Conservation (phyloP, 345 rosid genomes). For the Citrus reticulata region DNA sequence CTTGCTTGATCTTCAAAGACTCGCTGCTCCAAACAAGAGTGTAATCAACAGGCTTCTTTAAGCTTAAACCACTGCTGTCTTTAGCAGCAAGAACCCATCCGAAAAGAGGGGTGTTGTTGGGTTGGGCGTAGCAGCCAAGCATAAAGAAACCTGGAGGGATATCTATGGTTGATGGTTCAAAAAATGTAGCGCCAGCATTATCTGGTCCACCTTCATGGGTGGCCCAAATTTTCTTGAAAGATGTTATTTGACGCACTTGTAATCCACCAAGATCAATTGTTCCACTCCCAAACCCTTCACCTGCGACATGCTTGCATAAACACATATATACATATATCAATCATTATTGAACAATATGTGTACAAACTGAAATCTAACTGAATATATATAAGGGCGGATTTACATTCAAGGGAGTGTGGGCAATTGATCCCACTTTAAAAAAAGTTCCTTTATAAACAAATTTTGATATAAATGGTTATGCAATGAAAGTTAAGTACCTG, state of each 20-base stretch:
- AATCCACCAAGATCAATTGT: slow-evolving; percentile 63
- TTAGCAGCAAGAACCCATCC: slow-evolving; percentile 69
- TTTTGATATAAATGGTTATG: no score
- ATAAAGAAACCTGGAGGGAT: slow-evolving; percentile 46
- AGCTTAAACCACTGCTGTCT: slow-evolving; percentile 24
- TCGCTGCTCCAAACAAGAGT: slow-evolving; percentile 76
- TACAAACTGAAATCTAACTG: no score
- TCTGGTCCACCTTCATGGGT: slow-evolving; percentile 60
- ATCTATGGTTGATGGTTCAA: slow-evolving; percentile 41
- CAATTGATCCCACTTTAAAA: no score
- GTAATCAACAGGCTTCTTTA: slow-evolving; percentile 65
- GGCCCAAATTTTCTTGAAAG: slow-evolving; percentile 58
- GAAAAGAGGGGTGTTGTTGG: slow-evolving; percentile 46
- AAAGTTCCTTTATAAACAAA: no score
- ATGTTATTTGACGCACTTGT: slow-evolving; percentile 49
- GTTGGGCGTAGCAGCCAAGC: slow-evolving; percentile 62
- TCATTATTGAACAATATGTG: no score
- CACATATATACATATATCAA: neutral
- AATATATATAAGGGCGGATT: no score
- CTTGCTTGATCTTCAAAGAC: slow-evolving; percentile 55
- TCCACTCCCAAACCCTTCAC: slow-evolving; percentile 55
- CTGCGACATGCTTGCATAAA: slow-evolving; percentile 13
- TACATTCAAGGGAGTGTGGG: no score
- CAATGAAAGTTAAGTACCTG: slow-evolving; percentile 25
- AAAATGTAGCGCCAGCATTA: slow-evolving; percentile 68